These are phyloP conservation scores for Thermochaetoides dissita DNA, from an alignment of 2,329 filamentous ascomycete genomes.

Conservation along the genomic window DNA sequence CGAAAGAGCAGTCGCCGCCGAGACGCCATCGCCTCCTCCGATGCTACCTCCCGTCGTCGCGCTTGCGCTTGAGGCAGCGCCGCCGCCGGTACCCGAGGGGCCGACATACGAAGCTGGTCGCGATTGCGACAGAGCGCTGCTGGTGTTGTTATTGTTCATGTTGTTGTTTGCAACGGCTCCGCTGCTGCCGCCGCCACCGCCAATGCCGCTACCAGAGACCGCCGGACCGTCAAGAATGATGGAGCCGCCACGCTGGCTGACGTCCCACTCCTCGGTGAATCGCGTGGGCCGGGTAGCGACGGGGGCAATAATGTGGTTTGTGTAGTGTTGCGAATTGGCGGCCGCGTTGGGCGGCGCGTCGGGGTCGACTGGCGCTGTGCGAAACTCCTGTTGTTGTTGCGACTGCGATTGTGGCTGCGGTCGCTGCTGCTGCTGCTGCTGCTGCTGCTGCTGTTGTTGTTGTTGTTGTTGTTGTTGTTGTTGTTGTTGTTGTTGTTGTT, in stretches of 20 bases:
- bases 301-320: conserved; percentile 12
- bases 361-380: conserved; percentile 13
- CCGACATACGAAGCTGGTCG: conserved; percentile 40
- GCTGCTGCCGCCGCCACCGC: no score
- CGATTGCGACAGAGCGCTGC: conserved; percentile 21
- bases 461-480: conserved; percentile 7
- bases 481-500: conserved; percentile 11
- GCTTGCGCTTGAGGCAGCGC: conserved; percentile 20
- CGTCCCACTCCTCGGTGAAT: conserved; percentile 61
- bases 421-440: conserved; percentile 5
- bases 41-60: conserved; percentile 22
- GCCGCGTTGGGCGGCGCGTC: conserved; percentile 24
- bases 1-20: conserved; percentile 22
- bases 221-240: conserved; percentile 36
- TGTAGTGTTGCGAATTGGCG: conserved; percentile 20
- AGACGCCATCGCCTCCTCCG: conserved; percentile 14
- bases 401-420: background rate
- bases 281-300: conserved; percentile 26
- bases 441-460: conserved; percentile 1
- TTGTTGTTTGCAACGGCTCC: no score
- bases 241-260: conserved; percentile 51
- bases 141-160: background rate
- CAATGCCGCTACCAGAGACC: conserved; percentile 9
- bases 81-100: background rate
- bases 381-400: background rate